Percentiles rank a stretch among this genome's conserved stretches.
phyloP scores from a whole-genome alignment of 495 filamentous ascomycete genomes.

The Aspergillus nanangensis region DNA sequence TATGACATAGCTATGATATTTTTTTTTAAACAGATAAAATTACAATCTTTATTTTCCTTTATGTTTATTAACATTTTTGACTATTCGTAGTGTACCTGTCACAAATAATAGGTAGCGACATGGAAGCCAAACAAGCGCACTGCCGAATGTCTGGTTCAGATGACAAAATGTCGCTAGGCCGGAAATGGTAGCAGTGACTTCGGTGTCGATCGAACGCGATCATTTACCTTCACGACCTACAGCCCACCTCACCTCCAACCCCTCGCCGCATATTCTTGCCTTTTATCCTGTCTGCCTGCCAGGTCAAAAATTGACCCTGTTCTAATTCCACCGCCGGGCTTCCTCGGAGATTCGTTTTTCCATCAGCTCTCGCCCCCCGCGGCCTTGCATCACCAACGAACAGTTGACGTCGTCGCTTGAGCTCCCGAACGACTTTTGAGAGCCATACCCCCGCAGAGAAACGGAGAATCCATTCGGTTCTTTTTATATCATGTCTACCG shows the following conservation, averaged over 20 bases:
- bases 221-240: conserved; percentile 13
- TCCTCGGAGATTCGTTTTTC: conserved; percentile 12
- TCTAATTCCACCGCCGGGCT: neutral
- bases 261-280: conserved; percentile 5
- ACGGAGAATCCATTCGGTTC: too few relatives aligned
- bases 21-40: too few relatives aligned
- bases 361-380: conserved; percentile 10
- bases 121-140: too few relatives aligned
- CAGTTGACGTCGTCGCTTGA: conserved; percentile 15
- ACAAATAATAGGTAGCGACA: too few relatives aligned
- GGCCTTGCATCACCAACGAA: too few relatives aligned
- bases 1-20: too few relatives aligned
- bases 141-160: conserved; percentile 5
- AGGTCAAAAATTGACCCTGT: conserved; percentile 2
- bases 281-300: neutral
- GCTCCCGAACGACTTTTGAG: conserved; percentile 4
- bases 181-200: conserved; percentile 24
- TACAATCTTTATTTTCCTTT: too few relatives aligned
- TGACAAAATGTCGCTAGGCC: conserved; percentile 35
- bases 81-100: too few relatives aligned
- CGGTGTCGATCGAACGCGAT: conserved; percentile 20
- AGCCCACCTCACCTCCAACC: conserved; percentile 8
- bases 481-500: conserved; percentile 28
- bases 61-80: too few relatives aligned
- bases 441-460: too few relatives aligned